These are phyloP conservation scores for Candida sphagnicola DNA, from an alignment of 805 yeast species.

Conservation along the genomic window DNA sequence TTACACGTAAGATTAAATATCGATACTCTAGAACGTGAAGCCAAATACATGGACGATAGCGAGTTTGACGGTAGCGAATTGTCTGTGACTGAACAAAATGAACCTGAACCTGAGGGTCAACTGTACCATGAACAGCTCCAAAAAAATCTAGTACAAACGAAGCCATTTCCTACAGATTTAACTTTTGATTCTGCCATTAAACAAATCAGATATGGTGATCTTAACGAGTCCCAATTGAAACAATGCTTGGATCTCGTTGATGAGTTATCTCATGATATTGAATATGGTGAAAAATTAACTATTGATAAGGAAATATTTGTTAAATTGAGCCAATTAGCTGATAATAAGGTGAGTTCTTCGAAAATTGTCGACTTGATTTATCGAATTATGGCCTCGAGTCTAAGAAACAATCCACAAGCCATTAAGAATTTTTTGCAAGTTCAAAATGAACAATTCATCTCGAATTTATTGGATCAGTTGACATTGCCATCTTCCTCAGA, in stretches of 20 bases:
- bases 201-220: conserved; percentile 9
- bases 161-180: neutral
- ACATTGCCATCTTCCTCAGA: conserved; percentile 15
- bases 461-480: conserved; percentile 19
- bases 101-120: neutral
- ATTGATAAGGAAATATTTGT: conserved; percentile 28
- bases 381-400: conserved; percentile 59
- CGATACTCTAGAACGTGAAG: conserved; percentile 68
- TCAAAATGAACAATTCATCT: conserved; percentile 15
- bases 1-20: conserved; percentile 70
- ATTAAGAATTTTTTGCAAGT: conserved; percentile 29
- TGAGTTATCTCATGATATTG: conserved; percentile 66
- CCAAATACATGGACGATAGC: conserved; percentile 48
- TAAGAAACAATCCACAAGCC: conserved; percentile 74
- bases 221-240: conserved; percentile 15
- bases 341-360: conserved; percentile 4
- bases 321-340: conserved; percentile 22
- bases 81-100: neutral
- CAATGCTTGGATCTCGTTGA: conserved; percentile 41
- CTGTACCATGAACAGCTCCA: no score
- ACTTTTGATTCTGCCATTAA: conserved; percentile 8
- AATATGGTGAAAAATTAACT: conserved; percentile 52
- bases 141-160: neutral
- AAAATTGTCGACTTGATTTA: conserved; percentile 49
- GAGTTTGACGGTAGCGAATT: conserved; percentile 8